Conservation (phyloP, 495 filamentous ascomycete genomes). For the Xylaria nigripes region DNA sequence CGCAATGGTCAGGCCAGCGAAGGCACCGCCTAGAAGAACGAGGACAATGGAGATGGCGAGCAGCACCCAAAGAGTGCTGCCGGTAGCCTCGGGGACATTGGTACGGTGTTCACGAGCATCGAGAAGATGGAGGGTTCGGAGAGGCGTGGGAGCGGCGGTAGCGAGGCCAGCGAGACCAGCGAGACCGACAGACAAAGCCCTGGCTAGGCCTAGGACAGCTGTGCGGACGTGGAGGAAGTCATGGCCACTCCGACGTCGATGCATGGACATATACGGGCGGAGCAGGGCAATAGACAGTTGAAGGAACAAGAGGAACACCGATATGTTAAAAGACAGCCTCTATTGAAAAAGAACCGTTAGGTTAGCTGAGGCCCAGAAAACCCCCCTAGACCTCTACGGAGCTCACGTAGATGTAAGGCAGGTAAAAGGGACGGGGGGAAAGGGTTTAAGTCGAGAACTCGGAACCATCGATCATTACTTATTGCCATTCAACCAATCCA, state of each 20-base stretch:
- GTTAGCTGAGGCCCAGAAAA: background rate
- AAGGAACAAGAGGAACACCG: background rate
- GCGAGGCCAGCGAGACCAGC: slow-evolving; percentile 16
- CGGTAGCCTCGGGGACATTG: slow-evolving; percentile 31
- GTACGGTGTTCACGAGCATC: slow-evolving; percentile 18
- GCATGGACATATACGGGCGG: background rate
- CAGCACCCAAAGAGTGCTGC: slow-evolving; percentile 37
- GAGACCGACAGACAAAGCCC: slow-evolving; percentile 28
- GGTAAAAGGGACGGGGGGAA: background rate
- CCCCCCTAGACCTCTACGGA: background rate
- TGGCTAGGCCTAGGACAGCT: slow-evolving; percentile 31
- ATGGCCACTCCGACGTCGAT: slow-evolving; percentile 9
- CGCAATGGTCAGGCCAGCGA: slow-evolving; percentile 92
- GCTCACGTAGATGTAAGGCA: background rate
- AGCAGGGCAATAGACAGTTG: background rate
- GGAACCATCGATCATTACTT: background rate
- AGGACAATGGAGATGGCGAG: slow-evolving; percentile 44
- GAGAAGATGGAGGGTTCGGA: slow-evolving; percentile 20
- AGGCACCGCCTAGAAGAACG: slow-evolving; percentile 84
- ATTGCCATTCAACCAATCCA: background rate
- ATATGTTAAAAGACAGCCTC: background rate
- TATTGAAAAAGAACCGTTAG: background rate
- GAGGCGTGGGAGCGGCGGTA: slow-evolving; percentile 25
- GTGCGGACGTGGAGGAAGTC: slow-evolving; percentile 18
- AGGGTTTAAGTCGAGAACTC: background rate